A percentile compares a stretch with the other conserved stretches of the same genome.
Conservation (phyloP, 2,329 filamentous ascomycete genomes). For the Orbilia blumenaviensis region DNA sequence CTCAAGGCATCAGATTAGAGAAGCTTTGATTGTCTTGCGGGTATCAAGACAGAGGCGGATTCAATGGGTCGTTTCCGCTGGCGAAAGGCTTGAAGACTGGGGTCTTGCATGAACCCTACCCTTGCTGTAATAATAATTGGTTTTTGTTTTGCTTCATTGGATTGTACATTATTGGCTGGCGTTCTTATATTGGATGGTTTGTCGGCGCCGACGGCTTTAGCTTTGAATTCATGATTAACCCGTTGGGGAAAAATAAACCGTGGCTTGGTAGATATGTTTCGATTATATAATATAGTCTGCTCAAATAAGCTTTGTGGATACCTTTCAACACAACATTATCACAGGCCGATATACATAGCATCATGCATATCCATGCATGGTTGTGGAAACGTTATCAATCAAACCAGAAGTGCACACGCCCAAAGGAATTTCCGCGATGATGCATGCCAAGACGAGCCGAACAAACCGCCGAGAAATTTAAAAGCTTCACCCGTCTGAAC, state of each 20-base stretch:
- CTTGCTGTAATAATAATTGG: not conserved
- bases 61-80: slow-evolving; percentile 44
- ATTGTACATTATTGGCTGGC: not conserved
- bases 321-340: not conserved
- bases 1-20: slow-evolving; percentile 46
- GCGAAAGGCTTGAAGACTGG: slow-evolving; percentile 47
- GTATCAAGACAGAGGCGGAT: slow-evolving; percentile 46
- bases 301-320: not conserved
- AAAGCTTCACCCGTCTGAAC: not conserved
- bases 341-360: not conserved
- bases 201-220: not conserved
- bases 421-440: not conserved
- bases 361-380: not conserved
- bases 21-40: slow-evolving; percentile 41
- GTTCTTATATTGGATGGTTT: not conserved
- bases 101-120: slow-evolving; percentile 28
- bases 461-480: slow-evolving; percentile 7
- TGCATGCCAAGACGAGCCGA: not conserved
- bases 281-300: not conserved
- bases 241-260: not conserved
- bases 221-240: not conserved
- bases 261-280: not conserved
- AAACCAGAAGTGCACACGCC: not conserved
- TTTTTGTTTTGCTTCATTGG: too few species aligned
- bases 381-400: not conserved